Conservation (phyloP, 352 stramenopile species). For the Phytophthora sp. region DNA sequence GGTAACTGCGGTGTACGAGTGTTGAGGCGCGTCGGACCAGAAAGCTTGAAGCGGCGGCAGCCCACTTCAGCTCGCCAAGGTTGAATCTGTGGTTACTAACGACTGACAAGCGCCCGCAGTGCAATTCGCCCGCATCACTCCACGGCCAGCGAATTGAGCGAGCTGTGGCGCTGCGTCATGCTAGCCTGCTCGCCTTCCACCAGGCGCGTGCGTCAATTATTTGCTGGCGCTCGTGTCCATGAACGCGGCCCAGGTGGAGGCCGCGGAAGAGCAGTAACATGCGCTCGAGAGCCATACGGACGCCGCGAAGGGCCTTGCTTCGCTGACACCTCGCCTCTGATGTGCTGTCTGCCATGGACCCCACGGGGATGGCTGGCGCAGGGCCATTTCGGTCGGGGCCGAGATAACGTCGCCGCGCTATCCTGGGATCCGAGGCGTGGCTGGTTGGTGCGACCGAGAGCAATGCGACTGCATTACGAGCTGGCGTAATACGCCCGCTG, state of each 20-base stretch:
- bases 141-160: neutral
- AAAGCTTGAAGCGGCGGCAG: too few species aligned
- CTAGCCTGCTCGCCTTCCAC: neutral
- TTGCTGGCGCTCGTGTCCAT: constrained; percentile 4
- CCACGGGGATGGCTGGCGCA: constrained; percentile 1
- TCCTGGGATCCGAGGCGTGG: constrained; percentile 4
- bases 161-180: too few species aligned
- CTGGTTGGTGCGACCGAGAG: neutral
- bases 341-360: neutral
- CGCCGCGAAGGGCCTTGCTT: constrained; percentile 1
- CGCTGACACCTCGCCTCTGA: neutral
- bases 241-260: constrained; percentile 9
- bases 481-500: constrained; percentile 10
- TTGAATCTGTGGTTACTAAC: too few species aligned
- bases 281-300: constrained; percentile 4
- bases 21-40: too few species aligned
- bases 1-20: too few species aligned
- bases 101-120: too few species aligned
- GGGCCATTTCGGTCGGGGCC: neutral
- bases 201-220: constrained; percentile 15
- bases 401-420: constrained; percentile 4
- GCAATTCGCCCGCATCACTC: too few species aligned
- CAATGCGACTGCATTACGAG: too few species aligned
- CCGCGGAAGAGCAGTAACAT: constrained; percentile 13
- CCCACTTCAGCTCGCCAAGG: too few species aligned